phyloP scores from a whole-genome alignment of 225 moss, liverwort and hornwort species.

The Climacium dendroides region DNA sequence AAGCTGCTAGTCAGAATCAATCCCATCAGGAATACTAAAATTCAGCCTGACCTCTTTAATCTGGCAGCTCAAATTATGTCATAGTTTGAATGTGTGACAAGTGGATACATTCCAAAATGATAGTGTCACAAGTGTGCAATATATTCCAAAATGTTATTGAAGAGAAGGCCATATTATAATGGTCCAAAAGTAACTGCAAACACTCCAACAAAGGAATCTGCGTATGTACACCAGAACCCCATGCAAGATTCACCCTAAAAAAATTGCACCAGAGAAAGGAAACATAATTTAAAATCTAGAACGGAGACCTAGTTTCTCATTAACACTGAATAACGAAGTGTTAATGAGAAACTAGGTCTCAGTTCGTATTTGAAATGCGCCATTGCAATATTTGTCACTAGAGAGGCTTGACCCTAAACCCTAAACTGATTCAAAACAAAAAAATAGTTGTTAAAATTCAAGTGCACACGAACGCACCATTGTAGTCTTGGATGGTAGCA shows the following conservation, averaged over 20 bases:
- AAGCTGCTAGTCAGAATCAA: slow-evolving; percentile 1
- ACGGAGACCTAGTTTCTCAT: neutral
- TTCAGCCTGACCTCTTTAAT: neutral
- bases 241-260: neutral
- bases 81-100: neutral
- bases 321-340: neutral
- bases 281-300: neutral
- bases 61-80: neutral
- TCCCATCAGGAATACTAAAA: neutral
- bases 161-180: neutral
- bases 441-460: neutral
- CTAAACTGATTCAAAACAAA: neutral
- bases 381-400: neutral
- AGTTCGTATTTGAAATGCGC: no score
- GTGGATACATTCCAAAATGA: neutral
- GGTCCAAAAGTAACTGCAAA: neutral
- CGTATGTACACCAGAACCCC: neutral
- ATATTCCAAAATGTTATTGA: neutral
- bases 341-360: neutral
- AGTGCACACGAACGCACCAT: neutral
- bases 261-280: neutral
- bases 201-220: neutral
- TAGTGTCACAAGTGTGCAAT: no score
- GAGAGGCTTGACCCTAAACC: neutral
- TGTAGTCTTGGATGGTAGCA: neutral